phyloP scores from a whole-genome alignment of 2,329 filamentous ascomycete species.

The Pezicula neosporulosa region DNA sequence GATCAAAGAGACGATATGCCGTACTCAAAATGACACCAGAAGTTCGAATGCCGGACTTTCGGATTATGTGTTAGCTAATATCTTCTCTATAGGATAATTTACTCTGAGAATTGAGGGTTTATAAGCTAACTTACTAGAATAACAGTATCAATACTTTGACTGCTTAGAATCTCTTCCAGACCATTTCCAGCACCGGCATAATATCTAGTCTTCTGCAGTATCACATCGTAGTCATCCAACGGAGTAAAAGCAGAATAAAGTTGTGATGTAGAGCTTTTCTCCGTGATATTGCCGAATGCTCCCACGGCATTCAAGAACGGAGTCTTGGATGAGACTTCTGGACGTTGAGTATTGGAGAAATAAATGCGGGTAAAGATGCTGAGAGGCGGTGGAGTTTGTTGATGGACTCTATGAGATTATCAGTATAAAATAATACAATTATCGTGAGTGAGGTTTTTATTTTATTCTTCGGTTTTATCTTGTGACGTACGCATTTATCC shows the following conservation, averaged over 20 bases:
- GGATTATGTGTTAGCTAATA: background rate
- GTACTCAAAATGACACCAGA: background rate
- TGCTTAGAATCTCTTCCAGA: background rate
- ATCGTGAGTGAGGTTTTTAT: too few relatives aligned
- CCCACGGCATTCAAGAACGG: background rate
- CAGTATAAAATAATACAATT: too few relatives aligned
- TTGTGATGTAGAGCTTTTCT: background rate
- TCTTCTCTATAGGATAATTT: too few relatives aligned
- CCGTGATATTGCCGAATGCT: background rate
- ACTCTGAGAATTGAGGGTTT: too few relatives aligned
- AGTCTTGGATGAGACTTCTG: background rate
- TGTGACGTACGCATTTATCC: too few relatives aligned
- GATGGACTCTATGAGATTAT: background rate
- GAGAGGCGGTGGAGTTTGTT: background rate
- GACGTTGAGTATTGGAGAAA: background rate
- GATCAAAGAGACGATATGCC: background rate
- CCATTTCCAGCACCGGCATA: background rate
- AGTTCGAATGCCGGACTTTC: background rate
- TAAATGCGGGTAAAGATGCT: background rate
- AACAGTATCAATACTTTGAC: too few relatives aligned
- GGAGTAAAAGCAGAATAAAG: background rate
- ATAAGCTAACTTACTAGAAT: too few relatives aligned
- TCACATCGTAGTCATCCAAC: background rate
- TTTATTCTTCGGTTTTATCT: too few relatives aligned
- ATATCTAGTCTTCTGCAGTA: background rate